Conservation (phyloP, 176 grass and related monocot genomes). For the Alopecurus myosuroides region DNA sequence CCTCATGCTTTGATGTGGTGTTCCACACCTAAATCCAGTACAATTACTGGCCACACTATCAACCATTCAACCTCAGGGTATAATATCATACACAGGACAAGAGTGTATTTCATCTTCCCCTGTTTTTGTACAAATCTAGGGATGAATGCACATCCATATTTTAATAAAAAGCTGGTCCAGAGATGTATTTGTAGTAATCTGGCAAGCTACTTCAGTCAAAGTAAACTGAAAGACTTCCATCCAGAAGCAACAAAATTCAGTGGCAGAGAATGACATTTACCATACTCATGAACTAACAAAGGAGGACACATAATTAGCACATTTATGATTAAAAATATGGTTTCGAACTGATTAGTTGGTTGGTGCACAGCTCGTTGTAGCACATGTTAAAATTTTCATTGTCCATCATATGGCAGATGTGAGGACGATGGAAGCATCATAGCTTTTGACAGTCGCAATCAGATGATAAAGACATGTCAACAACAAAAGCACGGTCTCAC, state of each 20-base stretch:
- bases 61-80: neutral
- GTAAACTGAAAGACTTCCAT: neutral
- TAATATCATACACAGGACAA: neutral
- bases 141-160: neutral
- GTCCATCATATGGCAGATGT: neutral
- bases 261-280: neutral
- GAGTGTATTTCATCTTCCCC: neutral
- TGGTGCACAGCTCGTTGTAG: neutral
- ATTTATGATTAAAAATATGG: neutral
- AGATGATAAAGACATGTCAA: conserved; percentile 36
- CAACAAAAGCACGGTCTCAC: conserved; percentile 1
- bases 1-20: neutral
- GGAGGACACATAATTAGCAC: neutral
- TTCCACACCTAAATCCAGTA: neutral
- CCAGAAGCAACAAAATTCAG: neutral
- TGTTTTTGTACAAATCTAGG: neutral
- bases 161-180: neutral
- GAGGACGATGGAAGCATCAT: neutral
- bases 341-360: neutral
- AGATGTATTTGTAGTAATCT: neutral
- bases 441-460: neutral
- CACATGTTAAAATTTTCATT: neutral
- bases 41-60: neutral
- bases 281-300: neutral
- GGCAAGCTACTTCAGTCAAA: neutral